Conservation (phyloP, 2,329 filamentous ascomycete genomes). For the Aurifilum marmelostoma region DNA sequence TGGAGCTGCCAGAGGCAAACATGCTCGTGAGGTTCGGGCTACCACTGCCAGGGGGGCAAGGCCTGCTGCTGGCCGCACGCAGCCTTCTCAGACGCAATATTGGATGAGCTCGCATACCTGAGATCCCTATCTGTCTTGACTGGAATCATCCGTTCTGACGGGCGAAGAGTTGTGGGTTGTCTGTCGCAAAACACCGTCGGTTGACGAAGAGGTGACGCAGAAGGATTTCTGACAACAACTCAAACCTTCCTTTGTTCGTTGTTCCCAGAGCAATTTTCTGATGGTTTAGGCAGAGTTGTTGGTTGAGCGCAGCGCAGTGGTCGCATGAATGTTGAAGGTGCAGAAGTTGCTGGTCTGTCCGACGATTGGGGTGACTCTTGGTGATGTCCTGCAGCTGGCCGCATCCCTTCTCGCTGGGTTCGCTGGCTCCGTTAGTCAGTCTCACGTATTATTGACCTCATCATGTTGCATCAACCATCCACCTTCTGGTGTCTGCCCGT, state of each 20-base stretch:
- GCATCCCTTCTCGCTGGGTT: background rate
- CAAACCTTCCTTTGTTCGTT: background rate
- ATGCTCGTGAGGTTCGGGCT: background rate
- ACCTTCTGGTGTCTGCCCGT: background rate
- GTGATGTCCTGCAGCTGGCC: background rate
- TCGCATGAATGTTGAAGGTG: background rate
- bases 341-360: background rate
- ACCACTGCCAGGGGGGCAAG: background rate
- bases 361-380: background rate
- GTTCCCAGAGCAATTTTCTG: background rate
- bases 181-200: background rate
- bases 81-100: no score
- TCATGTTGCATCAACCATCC: background rate
- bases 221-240: background rate
- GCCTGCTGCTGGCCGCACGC: background rate
- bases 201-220: background rate
- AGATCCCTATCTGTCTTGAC: background rate
- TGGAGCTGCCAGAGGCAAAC: conserved; percentile 12
- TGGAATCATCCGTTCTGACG: background rate
- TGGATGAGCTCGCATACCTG: no score
- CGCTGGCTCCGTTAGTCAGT: background rate
- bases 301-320: background rate
- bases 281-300: background rate
- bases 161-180: background rate
- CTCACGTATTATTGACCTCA: background rate